Conservation (phyloP, 2,329 filamentous ascomycete genomes). For the Cladophialophora chaetospira region DNA sequence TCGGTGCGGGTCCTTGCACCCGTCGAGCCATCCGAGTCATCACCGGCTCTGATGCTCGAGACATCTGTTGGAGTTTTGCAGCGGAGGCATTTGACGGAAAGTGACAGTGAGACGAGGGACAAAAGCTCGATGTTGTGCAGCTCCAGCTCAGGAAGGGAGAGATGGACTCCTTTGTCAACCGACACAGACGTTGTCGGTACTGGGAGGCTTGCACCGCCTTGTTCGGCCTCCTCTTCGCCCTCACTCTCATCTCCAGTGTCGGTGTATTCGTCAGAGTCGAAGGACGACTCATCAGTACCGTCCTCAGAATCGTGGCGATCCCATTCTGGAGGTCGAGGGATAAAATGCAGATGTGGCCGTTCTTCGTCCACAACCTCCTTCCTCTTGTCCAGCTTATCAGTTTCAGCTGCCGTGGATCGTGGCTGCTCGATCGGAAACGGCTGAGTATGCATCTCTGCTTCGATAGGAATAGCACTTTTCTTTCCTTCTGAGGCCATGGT, state of each 20-base stretch:
- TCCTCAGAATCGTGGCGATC: constrained; percentile 39
- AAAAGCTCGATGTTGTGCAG: constrained; percentile 76
- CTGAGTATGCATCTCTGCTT: not conserved
- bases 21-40: constrained; percentile 30
- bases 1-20: constrained; percentile 37
- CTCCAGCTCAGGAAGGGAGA: constrained; percentile 77
- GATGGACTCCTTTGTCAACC: constrained; percentile 60
- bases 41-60: constrained; percentile 60
- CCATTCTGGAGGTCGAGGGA: constrained; percentile 80
- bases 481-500: constrained; percentile 60
- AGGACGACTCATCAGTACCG: constrained; percentile 44
- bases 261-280: constrained; percentile 47
- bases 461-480: not conserved
- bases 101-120: constrained; percentile 65
- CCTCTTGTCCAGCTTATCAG: not conserved
- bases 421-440: not conserved
- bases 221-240: constrained; percentile 33
- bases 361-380: constrained; percentile 40
- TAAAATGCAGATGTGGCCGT: constrained; percentile 68
- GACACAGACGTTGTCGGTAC: constrained; percentile 22
- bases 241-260: constrained; percentile 50
- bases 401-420: not conserved
- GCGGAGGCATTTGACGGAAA: constrained; percentile 75
- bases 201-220: constrained; percentile 43
- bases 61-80: constrained; percentile 75